phyloP scores from a whole-genome alignment of 192 early-diverging fungal genomes.

The Coemansia sp. region DNA sequence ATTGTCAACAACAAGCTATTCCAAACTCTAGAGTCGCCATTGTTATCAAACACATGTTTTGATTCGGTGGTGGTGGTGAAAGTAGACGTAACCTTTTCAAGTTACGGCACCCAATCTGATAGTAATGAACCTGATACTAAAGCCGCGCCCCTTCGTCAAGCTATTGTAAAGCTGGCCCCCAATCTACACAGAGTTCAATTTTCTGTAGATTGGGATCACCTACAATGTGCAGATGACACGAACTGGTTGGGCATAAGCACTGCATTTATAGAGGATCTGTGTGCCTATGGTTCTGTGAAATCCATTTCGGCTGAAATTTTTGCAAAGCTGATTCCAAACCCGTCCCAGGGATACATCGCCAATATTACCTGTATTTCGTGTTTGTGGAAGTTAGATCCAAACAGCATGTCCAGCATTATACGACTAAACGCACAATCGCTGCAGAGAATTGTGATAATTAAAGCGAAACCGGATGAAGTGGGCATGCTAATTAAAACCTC shows the following conservation, averaged over 20 bases:
- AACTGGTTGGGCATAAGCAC: not conserved
- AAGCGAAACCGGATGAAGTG: not conserved
- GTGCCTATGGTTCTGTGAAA: not conserved
- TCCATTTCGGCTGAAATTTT: not conserved
- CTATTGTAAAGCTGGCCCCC: not conserved
- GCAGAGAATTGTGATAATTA: not conserved
- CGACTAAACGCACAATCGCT: not conserved
- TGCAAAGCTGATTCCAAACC: not conserved
- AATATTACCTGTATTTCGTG: not conserved
- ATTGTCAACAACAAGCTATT: not conserved
- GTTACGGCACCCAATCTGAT: not conserved
- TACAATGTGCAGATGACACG: too few relatives aligned
- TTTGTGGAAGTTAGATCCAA: not conserved
- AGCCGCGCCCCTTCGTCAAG: not conserved
- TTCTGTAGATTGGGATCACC: too few relatives aligned
- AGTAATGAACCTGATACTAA: not conserved
- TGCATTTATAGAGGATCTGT: not conserved
- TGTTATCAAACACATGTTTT: not conserved
- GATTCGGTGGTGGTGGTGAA: not conserved
- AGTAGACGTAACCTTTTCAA: not conserved
- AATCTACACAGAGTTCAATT: not conserved
- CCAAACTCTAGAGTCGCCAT: not conserved
- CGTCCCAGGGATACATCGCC: not conserved
- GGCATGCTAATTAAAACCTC: not conserved
- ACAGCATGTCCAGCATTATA: not conserved